phyloP scores from a whole-genome alignment of 495 filamentous ascomycete genomes.

The Ramalina intermedia region DNA sequence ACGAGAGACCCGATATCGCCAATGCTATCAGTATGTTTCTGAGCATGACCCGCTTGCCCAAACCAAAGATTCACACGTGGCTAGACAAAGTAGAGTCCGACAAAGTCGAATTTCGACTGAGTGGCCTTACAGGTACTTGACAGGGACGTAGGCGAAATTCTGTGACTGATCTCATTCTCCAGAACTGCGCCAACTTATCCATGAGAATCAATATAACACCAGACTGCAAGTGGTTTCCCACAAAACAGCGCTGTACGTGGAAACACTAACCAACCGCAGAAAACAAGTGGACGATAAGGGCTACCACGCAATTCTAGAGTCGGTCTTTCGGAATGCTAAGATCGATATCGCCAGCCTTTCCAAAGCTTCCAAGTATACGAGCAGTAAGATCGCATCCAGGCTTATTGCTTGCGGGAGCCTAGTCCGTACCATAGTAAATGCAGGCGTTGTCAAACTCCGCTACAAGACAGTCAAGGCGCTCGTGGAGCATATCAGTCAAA shows the following conservation, averaged over 20 bases:
- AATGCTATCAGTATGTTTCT: constrained; percentile 12
- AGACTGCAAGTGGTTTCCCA: constrained; percentile 34
- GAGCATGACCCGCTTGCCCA: not conserved
- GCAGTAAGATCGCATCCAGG: constrained; percentile 35
- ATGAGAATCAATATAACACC: constrained; percentile 40
- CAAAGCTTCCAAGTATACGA: constrained; percentile 34
- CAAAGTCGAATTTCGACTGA: constrained; percentile 36
- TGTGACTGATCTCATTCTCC: not conserved
- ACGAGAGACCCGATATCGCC: constrained; percentile 9
- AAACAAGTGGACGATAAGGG: constrained; percentile 52
- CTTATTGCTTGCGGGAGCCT: constrained; percentile 58
- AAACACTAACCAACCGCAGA: constrained; percentile 16
- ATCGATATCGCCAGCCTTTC: constrained; percentile 52
- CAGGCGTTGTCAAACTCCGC: constrained; percentile 52
- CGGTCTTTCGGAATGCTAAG: constrained; percentile 54
- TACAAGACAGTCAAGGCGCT: constrained; percentile 63
- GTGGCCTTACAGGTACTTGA: constrained; percentile 36
- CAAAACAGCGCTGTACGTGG: not conserved
- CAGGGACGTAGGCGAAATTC: constrained; percentile 23
- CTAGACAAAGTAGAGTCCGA: constrained; percentile 33
- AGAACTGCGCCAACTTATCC: constrained; percentile 51
- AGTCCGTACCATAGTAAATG: constrained; percentile 53
- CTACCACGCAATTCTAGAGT: constrained; percentile 70
- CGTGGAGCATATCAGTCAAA: constrained; percentile 68
- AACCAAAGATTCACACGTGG: constrained; percentile 3